Evolutionary conservation across 495 filamentous ascomycete species (phyloP).

Genomic region (Amphirosellinia nigrospora): DNA sequence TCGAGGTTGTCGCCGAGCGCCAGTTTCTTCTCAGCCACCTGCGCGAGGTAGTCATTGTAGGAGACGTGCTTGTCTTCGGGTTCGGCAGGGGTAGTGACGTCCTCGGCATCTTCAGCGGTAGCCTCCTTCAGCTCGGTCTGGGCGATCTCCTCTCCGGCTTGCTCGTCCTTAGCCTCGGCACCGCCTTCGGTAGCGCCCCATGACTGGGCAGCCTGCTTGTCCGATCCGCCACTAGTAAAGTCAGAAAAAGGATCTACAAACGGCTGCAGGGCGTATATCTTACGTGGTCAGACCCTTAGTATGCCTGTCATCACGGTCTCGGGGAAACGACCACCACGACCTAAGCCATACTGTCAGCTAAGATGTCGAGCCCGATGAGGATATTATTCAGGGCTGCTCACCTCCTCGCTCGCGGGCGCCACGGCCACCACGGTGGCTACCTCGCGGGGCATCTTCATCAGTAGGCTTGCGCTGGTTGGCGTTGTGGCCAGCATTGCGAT

Average conservation of each 20-base stretch:
- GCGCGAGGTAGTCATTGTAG: conserved; percentile 84
- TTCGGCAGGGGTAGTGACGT: conserved; percentile 58
- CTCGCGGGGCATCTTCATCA: conserved; percentile 69
- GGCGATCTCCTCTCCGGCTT: conserved; percentile 84
- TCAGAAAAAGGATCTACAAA: conserved; percentile 28
- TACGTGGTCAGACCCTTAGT: conserved; percentile 76
- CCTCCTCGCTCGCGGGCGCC: conserved; percentile 66
- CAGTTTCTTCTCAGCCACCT: conserved; percentile 81
- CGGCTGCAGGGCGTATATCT: conserved; percentile 22
- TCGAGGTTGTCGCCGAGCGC: conserved; percentile 70
- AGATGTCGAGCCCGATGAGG: neutral
- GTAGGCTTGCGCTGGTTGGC: conserved; percentile 83
- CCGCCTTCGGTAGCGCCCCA: conserved; percentile 86
- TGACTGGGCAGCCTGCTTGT: conserved; percentile 88
- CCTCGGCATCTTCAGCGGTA: conserved; percentile 53
- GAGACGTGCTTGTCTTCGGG: conserved; percentile 87
- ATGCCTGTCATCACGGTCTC: conserved; percentile 80
- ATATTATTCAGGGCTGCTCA: conserved; percentile 46
- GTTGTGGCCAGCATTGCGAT: conserved; percentile 80
- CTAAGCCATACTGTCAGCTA: conserved; percentile 36
- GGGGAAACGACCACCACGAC: conserved; percentile 53
- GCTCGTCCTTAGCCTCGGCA: conserved; percentile 85
- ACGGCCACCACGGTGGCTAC: conserved; percentile 58
- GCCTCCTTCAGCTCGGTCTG: conserved; percentile 75
- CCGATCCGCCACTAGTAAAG: conserved; percentile 66